Base-by-base conservation (phyloP, 331 rosid genomes). In the Saraca asoca region DNA sequence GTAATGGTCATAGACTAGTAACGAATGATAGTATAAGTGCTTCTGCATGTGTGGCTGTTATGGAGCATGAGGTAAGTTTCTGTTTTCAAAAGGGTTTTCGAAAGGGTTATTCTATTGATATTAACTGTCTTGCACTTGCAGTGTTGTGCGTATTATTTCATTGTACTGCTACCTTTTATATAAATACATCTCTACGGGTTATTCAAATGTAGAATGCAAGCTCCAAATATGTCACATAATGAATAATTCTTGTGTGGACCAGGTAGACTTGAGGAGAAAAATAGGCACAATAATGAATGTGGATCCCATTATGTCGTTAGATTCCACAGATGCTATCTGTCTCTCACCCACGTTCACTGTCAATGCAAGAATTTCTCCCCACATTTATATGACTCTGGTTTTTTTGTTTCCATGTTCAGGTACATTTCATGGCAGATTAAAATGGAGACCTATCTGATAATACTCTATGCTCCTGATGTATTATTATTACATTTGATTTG, bases 11-110 rank as follows among this genome's bases (percentile, higher is more conserved):
- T 51, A 71, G 68, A 75, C 70, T 81, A 34, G 29, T 62, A 71
- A 87, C 61, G 79, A 84, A 84, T 58, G 80, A 69, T 50, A 81
- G 79, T 67, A 72, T 75, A 33, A 77, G 52, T 63, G 80, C 82
- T 57, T 81, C 91, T 7, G 2, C 31, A 3, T 24, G 31, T 24
- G 31, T 24, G 31, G 75, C 57, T 13, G 65, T 68, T 41, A 35
- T 53, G 46, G 55, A 43, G 19, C 51, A 37, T 5, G 64, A 58
- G 79, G 81, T 50, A 68, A 67, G 78, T 55, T 24, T 20, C 51
- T 14, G 13, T 18, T 37, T 43, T 20, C 49, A 51, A 11, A 9
- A 18, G 11, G 43, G 43, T 2, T 39, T 43, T 20, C 49, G 51
- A 11, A 9, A 18, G 11, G 43, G 43, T 2, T 39, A 7, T 24